These are phyloP conservation scores for Penicillium hesseltinei DNA, from an alignment of 2,329 filamentous ascomycete species.

Conservation along the genomic window DNA sequence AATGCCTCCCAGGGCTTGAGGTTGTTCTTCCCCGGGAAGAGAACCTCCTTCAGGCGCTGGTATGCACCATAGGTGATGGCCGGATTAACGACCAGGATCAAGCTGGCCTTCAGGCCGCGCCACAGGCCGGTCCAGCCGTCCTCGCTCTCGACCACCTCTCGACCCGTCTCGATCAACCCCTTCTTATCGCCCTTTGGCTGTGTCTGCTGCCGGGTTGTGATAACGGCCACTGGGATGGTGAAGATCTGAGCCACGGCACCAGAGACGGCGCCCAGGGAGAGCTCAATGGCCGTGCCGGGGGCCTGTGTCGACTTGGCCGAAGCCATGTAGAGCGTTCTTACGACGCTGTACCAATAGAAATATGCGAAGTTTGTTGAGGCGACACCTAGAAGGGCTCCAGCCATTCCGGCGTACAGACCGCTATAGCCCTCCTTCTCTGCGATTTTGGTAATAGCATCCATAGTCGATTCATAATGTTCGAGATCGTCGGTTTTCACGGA, in stretches of 20 bases:
- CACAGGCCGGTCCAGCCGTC: slow-evolving; percentile 63
- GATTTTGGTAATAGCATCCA: slow-evolving; percentile 87
- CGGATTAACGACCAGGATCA: slow-evolving; percentile 21
- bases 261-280: slow-evolving; percentile 79
- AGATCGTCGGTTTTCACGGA: slow-evolving; percentile 49
- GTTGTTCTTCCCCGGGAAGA: slow-evolving; percentile 75
- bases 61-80: slow-evolving; percentile 94
- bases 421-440: slow-evolving; percentile 72
- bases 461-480: slow-evolving; percentile 78
- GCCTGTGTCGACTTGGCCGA: slow-evolving; percentile 57
- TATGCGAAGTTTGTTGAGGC: slow-evolving; percentile 98
- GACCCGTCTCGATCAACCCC: slow-evolving; percentile 80
- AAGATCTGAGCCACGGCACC: slow-evolving; percentile 92
- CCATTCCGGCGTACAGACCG: slow-evolving; percentile 87
- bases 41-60: slow-evolving; percentile 73
- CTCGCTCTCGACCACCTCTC: slow-evolving; percentile 83
- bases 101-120: slow-evolving; percentile 18
- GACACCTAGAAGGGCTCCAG: slow-evolving; percentile 82
- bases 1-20: slow-evolving; percentile 87
- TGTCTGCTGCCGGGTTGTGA: slow-evolving; percentile 95
- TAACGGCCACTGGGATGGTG: slow-evolving; percentile 92
- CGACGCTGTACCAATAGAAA: slow-evolving; percentile 97
- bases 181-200: slow-evolving; percentile 81
- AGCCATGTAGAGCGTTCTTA: slow-evolving; percentile 73
- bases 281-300: slow-evolving; percentile 77